Conservation (phyloP, 768 basidiomycete genomes). For the Russula virescens region DNA sequence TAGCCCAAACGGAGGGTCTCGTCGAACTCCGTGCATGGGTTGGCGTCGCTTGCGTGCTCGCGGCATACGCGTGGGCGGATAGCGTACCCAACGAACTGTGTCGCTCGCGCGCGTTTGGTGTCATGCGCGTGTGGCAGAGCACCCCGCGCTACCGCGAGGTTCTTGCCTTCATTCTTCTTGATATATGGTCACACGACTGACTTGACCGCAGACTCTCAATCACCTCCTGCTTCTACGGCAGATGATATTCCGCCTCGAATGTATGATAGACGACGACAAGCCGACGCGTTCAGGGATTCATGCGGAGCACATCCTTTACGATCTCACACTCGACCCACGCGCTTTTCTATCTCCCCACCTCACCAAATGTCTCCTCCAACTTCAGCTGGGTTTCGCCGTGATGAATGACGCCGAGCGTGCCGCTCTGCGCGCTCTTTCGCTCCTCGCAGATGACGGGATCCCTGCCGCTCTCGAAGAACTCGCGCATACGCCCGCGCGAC, state of each 20-base stretch:
- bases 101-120: constrained; percentile 55
- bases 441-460: constrained; percentile 65
- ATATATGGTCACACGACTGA: not conserved
- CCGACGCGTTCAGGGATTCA: constrained; percentile 60
- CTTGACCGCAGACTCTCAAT: constrained; percentile 55
- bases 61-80: constrained; percentile 76
- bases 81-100: constrained; percentile 61
- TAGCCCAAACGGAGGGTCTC: constrained; percentile 32
- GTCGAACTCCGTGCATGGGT: constrained; percentile 63
- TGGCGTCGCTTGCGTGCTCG: constrained; percentile 60
- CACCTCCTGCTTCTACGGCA: constrained; percentile 67
- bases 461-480: constrained; percentile 59
- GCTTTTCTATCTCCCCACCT: constrained; percentile 57
- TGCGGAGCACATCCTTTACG: constrained; percentile 61
- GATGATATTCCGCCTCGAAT: constrained; percentile 64
- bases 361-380: constrained; percentile 50
- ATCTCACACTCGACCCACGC: constrained; percentile 54
- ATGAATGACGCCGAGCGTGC: constrained; percentile 57
- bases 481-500: constrained; percentile 41
- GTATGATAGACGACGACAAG: constrained; percentile 60
- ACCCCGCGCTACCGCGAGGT: constrained; percentile 73
- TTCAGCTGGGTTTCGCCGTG: constrained; percentile 52
- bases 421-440: constrained; percentile 54
- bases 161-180: not conserved
- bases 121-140: constrained; percentile 61